Evolutionary conservation across 768 basidiomycete genomes (phyloP), one percentile per base, ranked within the genome.

Genomic region (Cubamyces sp.): DNA sequence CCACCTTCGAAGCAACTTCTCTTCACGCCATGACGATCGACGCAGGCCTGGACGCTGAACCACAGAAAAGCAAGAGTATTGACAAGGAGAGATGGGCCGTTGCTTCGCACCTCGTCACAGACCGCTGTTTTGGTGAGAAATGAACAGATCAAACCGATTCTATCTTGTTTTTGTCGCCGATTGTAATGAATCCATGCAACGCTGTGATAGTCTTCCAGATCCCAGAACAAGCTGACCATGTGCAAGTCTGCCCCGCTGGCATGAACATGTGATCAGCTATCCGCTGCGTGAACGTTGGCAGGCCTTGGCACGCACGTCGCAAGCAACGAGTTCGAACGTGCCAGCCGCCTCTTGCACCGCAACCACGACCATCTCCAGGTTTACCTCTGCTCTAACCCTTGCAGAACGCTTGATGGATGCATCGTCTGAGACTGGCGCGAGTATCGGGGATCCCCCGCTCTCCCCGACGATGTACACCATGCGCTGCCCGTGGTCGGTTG

Each of bases 401-500:
- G 23, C 23, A 26, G 7, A 9, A 25, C 25, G 7, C 23, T 21
- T 26, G 21, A 48, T 48, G 47, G 47, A 48, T 12, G 9, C 47
- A 5, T 26, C 47, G 21, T 48, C 21, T 19, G 34, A 23, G 30
- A 19, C 43, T 7, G 5, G 8, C 25, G 41, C 28, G 11, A 51
- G 26, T 9, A 30, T 30, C 28, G 28, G 8, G 3, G 28, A 30
- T 30, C 7, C 25, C 12, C 41, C 40, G 3, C 57, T 40, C 12
- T 41, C 21, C 4, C 49, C 57, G 26, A 50, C 40, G n/a, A 58
- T 40, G 18, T 51, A 50, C 57, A 42, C 57, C n/a, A 39, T 57
- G 55, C 48, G 48, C 26, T 58, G 48, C 39, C 28, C 49, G 34
- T 62, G 61, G 61, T 43, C 55, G 16, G 49, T 43, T 15, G 18